Evolutionary conservation across 495 filamentous ascomycete species (phyloP).

Genomic region (Hypoxylon perforatum): DNA sequence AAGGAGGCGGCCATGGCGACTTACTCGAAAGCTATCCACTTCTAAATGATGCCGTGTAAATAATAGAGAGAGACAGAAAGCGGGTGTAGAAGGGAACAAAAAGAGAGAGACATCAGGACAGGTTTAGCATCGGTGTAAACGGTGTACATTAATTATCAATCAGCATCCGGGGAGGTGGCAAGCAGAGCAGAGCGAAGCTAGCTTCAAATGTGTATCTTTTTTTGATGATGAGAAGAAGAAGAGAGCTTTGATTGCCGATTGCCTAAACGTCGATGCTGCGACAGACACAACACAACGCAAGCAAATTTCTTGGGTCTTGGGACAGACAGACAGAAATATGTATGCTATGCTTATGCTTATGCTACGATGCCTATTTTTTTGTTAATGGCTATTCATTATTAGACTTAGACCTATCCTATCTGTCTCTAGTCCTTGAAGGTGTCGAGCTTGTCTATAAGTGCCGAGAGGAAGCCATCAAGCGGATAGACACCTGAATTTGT

Average conservation of each 20-base stretch:
- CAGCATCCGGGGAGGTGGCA: too few species aligned
- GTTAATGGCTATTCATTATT: conserved; percentile 2
- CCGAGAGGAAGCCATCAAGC: too few species aligned
- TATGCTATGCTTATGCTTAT: too few species aligned
- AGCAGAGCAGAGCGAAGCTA: too few species aligned
- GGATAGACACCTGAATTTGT: too few species aligned
- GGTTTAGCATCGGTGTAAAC: conserved; percentile 46
- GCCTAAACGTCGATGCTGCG: too few species aligned
- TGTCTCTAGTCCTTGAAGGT: too few species aligned
- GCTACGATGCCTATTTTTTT: conserved; percentile 11
- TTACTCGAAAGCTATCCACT: conserved; percentile 96
- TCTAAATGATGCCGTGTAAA: conserved; percentile 66
- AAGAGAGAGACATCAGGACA: conserved; percentile 27
- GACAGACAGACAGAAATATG: background rate
- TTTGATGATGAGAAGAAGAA: too few species aligned
- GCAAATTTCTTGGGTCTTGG: too few species aligned
- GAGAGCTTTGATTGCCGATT: conserved; percentile 1
- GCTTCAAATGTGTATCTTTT: background rate
- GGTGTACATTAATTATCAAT: conserved; percentile 48
- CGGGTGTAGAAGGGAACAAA: conserved; percentile 15
- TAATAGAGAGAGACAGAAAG: too few species aligned
- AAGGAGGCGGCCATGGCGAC: conserved; percentile 99
- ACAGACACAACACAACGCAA: too few species aligned
- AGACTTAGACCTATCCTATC: background rate
- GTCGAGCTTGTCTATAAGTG: too few species aligned